Conservation (phyloP, 2,329 filamentous ascomycete genomes). For the Colletotrichum tanaceti region DNA sequence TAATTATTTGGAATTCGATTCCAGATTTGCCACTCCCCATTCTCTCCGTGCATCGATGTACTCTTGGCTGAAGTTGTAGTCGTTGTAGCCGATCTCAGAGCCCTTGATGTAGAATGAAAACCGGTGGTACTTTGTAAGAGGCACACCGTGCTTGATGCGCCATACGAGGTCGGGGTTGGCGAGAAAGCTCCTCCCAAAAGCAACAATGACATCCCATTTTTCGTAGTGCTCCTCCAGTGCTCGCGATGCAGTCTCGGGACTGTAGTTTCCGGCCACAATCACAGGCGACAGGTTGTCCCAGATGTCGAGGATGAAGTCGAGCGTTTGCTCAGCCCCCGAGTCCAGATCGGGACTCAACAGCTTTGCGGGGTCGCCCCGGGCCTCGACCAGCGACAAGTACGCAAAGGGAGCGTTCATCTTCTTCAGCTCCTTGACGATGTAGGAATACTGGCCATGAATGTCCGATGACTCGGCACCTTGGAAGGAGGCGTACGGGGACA, state of each 20-base stretch:
- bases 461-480: slow-evolving; percentile 44
- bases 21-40: slow-evolving; percentile 8
- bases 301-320: slow-evolving; percentile 48
- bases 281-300: slow-evolving; percentile 47
- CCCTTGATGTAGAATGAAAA: slow-evolving; percentile 43
- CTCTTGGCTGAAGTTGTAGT: slow-evolving; percentile 26
- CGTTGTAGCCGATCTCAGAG: slow-evolving; percentile 31
- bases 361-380: slow-evolving; percentile 43
- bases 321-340: slow-evolving; percentile 46
- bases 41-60: slow-evolving; percentile 27
- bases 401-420: slow-evolving; percentile 44
- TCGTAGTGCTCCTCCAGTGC: slow-evolving; percentile 45
- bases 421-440: slow-evolving; percentile 46
- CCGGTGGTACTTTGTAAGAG: slow-evolving; percentile 44
- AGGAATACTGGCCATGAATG: slow-evolving; percentile 42
- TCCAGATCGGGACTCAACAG: slow-evolving; percentile 52
- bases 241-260: slow-evolving; percentile 36
- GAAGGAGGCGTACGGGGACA: slow-evolving; percentile 49
- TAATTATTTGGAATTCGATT: slow-evolving; percentile 6
- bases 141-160: slow-evolving; percentile 43
- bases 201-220: slow-evolving; percentile 48
- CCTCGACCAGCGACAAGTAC: slow-evolving; percentile 48
- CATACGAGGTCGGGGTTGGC: slow-evolving; percentile 48
- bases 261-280: slow-evolving; percentile 46
- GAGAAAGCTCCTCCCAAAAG: slow-evolving; percentile 47